Base-by-base conservation (phyloP, 2,329 filamentous ascomycete species). In the Penicillium sp. region DNA sequence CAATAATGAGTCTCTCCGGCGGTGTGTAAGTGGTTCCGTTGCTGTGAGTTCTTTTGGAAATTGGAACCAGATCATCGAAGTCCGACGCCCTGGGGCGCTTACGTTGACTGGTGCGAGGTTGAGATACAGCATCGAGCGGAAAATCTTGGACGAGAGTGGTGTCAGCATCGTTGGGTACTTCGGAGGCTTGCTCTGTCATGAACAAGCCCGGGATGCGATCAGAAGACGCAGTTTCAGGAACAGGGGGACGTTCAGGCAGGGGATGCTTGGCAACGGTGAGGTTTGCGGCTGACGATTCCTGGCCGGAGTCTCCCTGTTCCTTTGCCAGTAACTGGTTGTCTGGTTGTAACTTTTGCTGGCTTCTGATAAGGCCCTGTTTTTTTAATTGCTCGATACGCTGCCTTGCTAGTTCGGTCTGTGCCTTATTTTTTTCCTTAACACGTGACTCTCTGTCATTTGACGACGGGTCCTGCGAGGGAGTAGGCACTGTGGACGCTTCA, bases 311-410 rank as follows among this genome's bases (percentile, higher is more conserved):
- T 60, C 57, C 45, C 21, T 58, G 60, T 47, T 56, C 53, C 13
- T 62, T 61, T 21, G 62, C 62, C 9, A 29, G 48, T 52, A 57
- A n/a, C 23, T 54, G 9, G 17, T 47, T n/a, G 26, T 63, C 64
- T 23, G 62, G 46, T 48, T 69, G 68, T 9, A 64, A 46, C 53
- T 69, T 73, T 71, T 71, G 75, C 67, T 72, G 77, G 62, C 53
- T 75, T 69, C 73, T 80, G 68, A 78, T 75, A 15, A 82, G 68
- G 56, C 76, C 76, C 65, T 75, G 77, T 60, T 86, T 88, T 67
- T 88, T 87, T 23, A 95, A 79, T 23, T 90, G 90, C 63, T 92
- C 91, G 71, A 96, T 89, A 67, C 92, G 92, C 72, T 92, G 86
- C 66, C 91, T 88, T 51, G 93, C 83, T 35, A 93, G 79, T 62